Conservation (phyloP, 768 basidiomycete genomes). For the Peribolospora kevripleyi region DNA sequence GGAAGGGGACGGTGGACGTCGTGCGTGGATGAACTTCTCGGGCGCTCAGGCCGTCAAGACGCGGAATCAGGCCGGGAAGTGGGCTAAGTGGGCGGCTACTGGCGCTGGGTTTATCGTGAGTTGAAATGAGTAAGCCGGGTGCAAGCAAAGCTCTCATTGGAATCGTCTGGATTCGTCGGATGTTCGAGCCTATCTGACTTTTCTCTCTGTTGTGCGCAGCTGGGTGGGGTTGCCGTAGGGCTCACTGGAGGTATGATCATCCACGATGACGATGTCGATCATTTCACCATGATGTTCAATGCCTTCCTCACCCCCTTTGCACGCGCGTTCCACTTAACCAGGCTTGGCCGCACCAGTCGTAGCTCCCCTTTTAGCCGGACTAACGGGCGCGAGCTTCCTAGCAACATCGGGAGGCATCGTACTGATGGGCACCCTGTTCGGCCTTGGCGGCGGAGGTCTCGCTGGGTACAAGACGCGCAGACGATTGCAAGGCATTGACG, state of each 20-base stretch:
- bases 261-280: too few species aligned
- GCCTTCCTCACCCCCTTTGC: background rate
- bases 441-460: constrained; percentile 12
- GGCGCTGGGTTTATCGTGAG: constrained; percentile 10
- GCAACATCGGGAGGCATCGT: constrained; percentile 11
- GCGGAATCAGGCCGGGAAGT: constrained; percentile 7
- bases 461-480: constrained; percentile 11
- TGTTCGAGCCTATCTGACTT: too few species aligned
- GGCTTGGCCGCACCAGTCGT: constrained; percentile 14
- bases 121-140: too few species aligned
- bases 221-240: constrained; percentile 12
- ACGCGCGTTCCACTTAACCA: background rate
- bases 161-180: too few species aligned
- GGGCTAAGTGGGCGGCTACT: constrained; percentile 12
- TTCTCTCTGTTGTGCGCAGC: too few species aligned
- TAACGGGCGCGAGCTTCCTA: constrained; percentile 8
- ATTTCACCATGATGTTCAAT: too few species aligned
- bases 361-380: constrained; percentile 8
- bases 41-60: constrained; percentile 4
- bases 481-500: constrained; percentile 13
- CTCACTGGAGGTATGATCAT: constrained; percentile 9
- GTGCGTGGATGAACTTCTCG: constrained; percentile 4
- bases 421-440: constrained; percentile 13
- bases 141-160: too few species aligned
- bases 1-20: constrained; percentile 4